Evolutionary conservation across 257 asterid species (phyloP), one percentile per base, ranked within the genome.

Genomic region (Solanum habrochaites): DNA sequence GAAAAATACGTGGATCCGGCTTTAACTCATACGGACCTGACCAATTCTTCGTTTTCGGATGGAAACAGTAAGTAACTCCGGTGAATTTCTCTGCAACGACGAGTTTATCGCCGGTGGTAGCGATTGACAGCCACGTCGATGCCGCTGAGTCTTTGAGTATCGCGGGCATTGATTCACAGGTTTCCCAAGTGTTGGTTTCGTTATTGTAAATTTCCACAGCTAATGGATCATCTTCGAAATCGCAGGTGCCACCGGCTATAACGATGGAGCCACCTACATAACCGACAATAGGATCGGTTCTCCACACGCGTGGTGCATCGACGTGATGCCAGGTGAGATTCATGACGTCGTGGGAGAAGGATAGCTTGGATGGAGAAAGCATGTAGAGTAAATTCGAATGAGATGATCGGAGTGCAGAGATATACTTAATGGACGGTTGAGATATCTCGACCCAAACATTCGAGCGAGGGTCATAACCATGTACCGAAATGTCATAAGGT

Each of bases 161-260:
- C 4, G 69, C 75, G 52, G 98, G 98, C 95, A 94, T 92, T 16
- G 95, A 88, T 40, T 93, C 91, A 90, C 94, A 90, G 47, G 87
- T 13, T 42, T 84, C 87, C 97, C 98, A 93, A 11, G 3, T 83
- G 11, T 88, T 47, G 6, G 87, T 27, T 8, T 32, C 52, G 71
- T 89, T 16, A 62, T 89, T 88, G 89, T 93, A 94, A 11, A 94
- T 85, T 88, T 96, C 98, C 7, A 96, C 96, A 1, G 98, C 96
- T 21, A 94, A 32, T 0, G 96, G 96, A 40, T 96, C 98, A 92
- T 92, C 94, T 77, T 90, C 97, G 39, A 91, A 93, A 74, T 96
- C 96, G 72, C 96, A 94, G 9, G 92, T 90, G 58, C 98, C 98
- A 27, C 98, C 98, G 83, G 98, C 98, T 6, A 96, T 83, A 0